Conservation (phyloP, 805 yeast genomes). For the Suhomyces emberorum region DNA sequence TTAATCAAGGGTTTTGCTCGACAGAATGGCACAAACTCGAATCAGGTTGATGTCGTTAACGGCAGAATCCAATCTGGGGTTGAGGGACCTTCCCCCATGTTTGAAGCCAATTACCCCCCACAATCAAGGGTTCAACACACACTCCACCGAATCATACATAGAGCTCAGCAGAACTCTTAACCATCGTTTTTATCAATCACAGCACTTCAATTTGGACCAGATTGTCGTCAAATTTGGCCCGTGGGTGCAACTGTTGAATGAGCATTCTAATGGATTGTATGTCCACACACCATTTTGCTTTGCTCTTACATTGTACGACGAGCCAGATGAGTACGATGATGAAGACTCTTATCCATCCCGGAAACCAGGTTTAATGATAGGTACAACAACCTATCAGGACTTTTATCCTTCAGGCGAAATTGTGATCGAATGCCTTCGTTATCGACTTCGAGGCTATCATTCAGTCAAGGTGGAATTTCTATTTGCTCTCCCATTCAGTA, state of each 20-base stretch:
- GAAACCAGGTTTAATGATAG: conserved; percentile 8
- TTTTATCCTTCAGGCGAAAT: conserved; percentile 10
- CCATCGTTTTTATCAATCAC: conserved; percentile 4
- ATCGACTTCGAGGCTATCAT: conserved; percentile 5
- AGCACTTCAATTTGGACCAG: conserved; percentile 4
- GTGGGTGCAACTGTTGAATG: conserved; percentile 8
- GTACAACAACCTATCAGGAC: conserved; percentile 7
- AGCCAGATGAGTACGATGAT: neutral
- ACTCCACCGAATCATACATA: conserved; percentile 2
- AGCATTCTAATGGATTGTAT: conserved; percentile 4
- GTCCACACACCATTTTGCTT: conserved; percentile 6
- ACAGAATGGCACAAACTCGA: conserved; percentile 2
- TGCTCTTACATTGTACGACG: conserved; percentile 3
- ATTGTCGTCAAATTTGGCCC: conserved; percentile 9
- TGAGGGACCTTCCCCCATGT: neutral
- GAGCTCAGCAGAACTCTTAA: neutral
- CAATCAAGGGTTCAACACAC: too few species aligned
- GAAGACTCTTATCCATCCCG: neutral
- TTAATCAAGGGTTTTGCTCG: too few species aligned
- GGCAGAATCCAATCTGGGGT: neutral
- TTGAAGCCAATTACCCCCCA: too few species aligned
- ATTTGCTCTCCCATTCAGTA: conserved; percentile 4
- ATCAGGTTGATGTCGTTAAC: neutral
- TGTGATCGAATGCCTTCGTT: conserved; percentile 8
- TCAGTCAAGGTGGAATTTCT: conserved; percentile 5